These are phyloP conservation scores for Kockiozyma suomiensis DNA, from an alignment of 805 yeast genomes.

Conservation along the genomic window DNA sequence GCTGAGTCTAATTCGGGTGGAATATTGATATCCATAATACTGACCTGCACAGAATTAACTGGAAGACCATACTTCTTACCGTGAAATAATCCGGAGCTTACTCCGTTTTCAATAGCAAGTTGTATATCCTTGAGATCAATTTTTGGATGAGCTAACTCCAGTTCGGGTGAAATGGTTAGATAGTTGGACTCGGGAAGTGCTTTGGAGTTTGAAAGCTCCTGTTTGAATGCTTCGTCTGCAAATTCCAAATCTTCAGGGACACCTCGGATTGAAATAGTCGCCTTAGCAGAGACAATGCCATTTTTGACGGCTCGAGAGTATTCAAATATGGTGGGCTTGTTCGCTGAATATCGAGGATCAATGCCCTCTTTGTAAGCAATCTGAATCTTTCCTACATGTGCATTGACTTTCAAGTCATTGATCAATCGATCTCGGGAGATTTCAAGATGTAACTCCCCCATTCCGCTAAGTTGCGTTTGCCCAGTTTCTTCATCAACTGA, in stretches of 20 bases:
- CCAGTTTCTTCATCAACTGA: constrained; percentile 78
- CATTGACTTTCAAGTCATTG: constrained; percentile 80
- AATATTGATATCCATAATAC: constrained; percentile 55
- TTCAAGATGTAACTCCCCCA: constrained; percentile 96
- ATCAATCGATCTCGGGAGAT: constrained; percentile 78
- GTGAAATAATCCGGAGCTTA: constrained; percentile 48
- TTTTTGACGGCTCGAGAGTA: constrained; percentile 35
- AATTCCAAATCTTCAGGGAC: constrained; percentile 39
- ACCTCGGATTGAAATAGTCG: constrained; percentile 39
- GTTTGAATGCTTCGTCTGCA: constrained; percentile 48
- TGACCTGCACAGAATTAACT: constrained; percentile 61
- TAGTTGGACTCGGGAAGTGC: constrained; percentile 27
- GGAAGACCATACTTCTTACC: constrained; percentile 51
- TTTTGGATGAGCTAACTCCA: constrained; percentile 36
- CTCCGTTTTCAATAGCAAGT: constrained; percentile 40
- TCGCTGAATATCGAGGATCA: constrained; percentile 15
- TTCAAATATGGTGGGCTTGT: constrained; percentile 37
- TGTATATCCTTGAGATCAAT: constrained; percentile 40
- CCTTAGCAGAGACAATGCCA: constrained; percentile 40
- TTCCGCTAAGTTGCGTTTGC: constrained; percentile 86
- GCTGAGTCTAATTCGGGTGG: constrained; percentile 52
- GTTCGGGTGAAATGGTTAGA: constrained; percentile 12
- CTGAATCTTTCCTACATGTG: constrained; percentile 77
- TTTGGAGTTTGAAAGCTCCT: constrained; percentile 39
- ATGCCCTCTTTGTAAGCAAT: constrained; percentile 86